These are phyloP conservation scores for Phanerochaete sordida DNA, from an alignment of 768 basidiomycete species.

Conservation along the genomic window DNA sequence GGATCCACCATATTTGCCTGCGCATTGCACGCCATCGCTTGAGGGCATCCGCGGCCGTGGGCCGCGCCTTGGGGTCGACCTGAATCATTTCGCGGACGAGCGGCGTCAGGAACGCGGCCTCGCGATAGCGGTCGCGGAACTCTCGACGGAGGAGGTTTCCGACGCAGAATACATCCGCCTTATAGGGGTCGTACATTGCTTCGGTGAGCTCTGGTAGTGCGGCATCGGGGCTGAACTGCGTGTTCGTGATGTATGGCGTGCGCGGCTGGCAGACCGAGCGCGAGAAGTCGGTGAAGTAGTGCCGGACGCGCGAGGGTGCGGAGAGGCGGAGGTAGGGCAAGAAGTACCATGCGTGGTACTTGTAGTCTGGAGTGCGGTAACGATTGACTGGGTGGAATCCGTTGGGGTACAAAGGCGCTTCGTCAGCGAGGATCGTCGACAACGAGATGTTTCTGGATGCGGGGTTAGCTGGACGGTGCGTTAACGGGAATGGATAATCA, in stretches of 20 bases:
- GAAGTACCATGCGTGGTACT: neutral
- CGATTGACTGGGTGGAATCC: conserved; percentile 9
- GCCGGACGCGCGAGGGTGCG: too few species aligned
- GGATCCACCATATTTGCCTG: neutral
- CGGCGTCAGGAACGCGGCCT: neutral
- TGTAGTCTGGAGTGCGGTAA: neutral
- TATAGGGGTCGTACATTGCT: too few species aligned
- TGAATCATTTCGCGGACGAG: neutral
- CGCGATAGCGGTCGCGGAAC: neutral
- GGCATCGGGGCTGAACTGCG: too few species aligned
- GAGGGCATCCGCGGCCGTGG: neutral
- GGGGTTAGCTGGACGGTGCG: neutral
- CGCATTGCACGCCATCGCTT: neutral
- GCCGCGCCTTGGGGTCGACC: neutral
- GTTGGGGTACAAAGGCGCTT: conserved; percentile 8
- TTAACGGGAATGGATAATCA: neutral
- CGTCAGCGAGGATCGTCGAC: conserved; percentile 14
- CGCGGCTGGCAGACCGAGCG: neutral
- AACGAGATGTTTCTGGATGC: conserved; percentile 1
- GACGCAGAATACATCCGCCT: too few species aligned
- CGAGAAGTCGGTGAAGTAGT: too few species aligned
- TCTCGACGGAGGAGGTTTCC: too few species aligned
- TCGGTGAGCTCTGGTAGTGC: too few species aligned
- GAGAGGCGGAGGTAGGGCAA: too few species aligned
- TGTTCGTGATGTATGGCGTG: too few species aligned